Percentiles rank a stretch among this genome's conserved stretches.
These are phyloP conservation scores for Lipomyces mesembrius DNA, from an alignment of 805 yeast genomes.

Conservation along the genomic window DNA sequence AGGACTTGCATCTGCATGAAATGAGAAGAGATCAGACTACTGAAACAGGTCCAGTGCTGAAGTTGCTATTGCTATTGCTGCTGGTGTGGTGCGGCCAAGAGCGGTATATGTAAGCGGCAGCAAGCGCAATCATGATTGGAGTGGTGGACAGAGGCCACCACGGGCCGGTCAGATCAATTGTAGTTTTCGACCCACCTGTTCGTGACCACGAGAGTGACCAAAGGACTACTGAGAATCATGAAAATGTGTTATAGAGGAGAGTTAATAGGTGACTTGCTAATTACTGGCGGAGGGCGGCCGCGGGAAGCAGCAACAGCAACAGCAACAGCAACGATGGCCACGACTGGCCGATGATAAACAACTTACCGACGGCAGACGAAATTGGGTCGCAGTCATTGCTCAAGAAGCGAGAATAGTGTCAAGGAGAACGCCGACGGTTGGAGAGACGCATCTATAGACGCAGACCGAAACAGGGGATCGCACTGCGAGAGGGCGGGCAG, in stretches of 20 bases:
- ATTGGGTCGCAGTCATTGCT: slow-evolving; percentile 22
- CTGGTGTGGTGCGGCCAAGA: background rate
- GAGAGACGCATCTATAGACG: background rate
- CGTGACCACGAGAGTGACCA: too few species aligned
- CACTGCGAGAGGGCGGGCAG: background rate
- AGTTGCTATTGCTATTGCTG: background rate
- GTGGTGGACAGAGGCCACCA: background rate
- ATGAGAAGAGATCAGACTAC: background rate
- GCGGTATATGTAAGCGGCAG: background rate
- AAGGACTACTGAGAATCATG: background rate
- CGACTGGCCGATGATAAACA: background rate
- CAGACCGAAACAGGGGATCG: background rate
- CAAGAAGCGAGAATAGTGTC: background rate
- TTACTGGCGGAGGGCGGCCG: background rate
- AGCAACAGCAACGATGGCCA: background rate
- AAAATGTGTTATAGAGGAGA: background rate
- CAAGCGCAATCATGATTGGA: background rate
- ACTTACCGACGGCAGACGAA: slow-evolving; percentile 24
- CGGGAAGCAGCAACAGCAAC: background rate
- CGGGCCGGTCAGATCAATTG: background rate
- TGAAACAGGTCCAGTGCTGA: background rate
- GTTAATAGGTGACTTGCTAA: background rate
- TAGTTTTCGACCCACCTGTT: too few species aligned
- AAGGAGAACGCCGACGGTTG: background rate
- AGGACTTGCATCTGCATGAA: slow-evolving; percentile 6